Percentiles rank a stretch among this genome's conserved stretches.
Conservation (phyloP, 2,329 filamentous ascomycete species). For the Colletotrichum endophyticum region DNA sequence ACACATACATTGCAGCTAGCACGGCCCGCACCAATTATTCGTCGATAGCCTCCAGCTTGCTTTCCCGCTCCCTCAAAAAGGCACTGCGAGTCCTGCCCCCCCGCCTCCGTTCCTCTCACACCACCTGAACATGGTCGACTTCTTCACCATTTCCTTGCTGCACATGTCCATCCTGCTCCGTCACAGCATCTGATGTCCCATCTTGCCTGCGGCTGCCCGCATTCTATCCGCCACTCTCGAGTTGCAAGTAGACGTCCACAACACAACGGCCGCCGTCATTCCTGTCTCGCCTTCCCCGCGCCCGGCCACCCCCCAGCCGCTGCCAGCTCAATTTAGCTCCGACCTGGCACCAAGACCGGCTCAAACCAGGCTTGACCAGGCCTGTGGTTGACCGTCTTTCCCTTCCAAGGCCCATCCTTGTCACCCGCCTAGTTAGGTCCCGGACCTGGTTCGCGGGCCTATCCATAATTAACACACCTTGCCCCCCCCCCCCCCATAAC, state of each 20-base stretch:
- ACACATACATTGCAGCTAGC: not conserved
- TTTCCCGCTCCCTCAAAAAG: constrained; percentile 16
- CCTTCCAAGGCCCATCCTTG: constrained; percentile 21
- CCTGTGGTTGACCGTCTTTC: constrained; percentile 23
- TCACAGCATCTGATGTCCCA: constrained; percentile 16
- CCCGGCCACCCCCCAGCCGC: constrained; percentile 13
- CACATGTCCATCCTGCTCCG: constrained; percentile 7
- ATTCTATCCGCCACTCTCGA: constrained; percentile 12
- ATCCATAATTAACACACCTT: constrained; percentile 16
- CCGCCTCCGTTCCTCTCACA: not conserved
- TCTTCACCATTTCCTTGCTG: constrained; percentile 6
- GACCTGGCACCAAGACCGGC: constrained; percentile 6
- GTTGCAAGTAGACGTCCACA: constrained; percentile 10
- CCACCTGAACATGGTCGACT: constrained; percentile 19
- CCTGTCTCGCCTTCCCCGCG: constrained; percentile 12
- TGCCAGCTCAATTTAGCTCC: constrained; percentile 13
- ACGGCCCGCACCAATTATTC: not conserved
- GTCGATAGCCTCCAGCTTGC: not conserved
- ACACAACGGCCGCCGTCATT: constrained; percentile 7
- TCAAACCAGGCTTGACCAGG: constrained; percentile 7
- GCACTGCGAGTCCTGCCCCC: not conserved
- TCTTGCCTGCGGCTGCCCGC: constrained; percentile 9
- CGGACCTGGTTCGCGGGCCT: constrained; percentile 11
- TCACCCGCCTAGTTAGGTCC: constrained; percentile 14
- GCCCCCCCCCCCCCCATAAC: constrained; percentile 8